These are phyloP conservation scores for Yamadazyma buinensis DNA, from an alignment of 1,139 yeast genomes.

Conservation along the genomic window DNA sequence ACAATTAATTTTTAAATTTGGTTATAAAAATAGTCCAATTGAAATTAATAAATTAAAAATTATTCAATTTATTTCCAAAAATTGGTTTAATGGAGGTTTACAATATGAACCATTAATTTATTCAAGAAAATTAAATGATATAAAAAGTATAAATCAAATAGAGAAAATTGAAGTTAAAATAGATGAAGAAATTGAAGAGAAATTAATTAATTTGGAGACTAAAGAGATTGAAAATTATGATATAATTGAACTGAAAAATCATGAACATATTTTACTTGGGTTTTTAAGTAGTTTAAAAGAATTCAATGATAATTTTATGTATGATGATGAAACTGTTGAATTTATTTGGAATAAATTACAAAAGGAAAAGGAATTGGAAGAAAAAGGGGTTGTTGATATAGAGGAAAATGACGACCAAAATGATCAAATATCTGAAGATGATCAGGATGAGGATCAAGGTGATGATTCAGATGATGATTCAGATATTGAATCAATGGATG, in stretches of 20 bases:
- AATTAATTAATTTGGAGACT: slow-evolving; percentile 8
- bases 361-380: no score
- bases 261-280: slow-evolving; percentile 22
- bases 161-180: slow-evolving; percentile 6
- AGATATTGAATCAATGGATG: no score
- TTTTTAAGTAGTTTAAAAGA: no score
- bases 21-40: no score
- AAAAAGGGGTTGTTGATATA: no score
- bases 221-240: slow-evolving; percentile 17
- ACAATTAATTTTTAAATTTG: not conserved
- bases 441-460: not conserved
- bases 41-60: no score
- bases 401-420: not conserved
- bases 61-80: no score
- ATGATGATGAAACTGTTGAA: no score
- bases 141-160: slow-evolving; percentile 7
- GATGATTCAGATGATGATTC: not conserved
- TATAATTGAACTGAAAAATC: slow-evolving; percentile 14
- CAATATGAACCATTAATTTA: slow-evolving; percentile 2
- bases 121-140: not conserved
- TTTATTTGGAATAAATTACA: no score
- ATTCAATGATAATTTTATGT: slow-evolving; percentile 11
- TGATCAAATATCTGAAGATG: not conserved
- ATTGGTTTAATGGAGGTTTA: no score
- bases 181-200: slow-evolving; percentile 8